Evolutionary conservation across 1,139 yeast species (phyloP), one percentile per base, ranked within the genome.

Genomic region (Saccharomyces pastorianus): DNA sequence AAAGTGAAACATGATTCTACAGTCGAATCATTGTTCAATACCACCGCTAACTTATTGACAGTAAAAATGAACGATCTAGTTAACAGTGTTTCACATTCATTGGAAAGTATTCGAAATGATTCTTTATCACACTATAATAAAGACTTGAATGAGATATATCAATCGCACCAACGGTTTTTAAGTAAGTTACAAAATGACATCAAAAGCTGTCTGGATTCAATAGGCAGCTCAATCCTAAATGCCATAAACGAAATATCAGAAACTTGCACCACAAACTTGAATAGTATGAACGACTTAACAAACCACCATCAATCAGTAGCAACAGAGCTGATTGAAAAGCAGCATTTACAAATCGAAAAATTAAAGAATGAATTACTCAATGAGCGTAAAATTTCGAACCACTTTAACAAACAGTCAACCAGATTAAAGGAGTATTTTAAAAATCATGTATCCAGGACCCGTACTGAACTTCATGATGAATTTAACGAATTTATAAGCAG

Each of bases 401-500:
- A 38, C 0, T 38, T 38, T 4, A 9, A 11, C 25, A 4, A 38
- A 38, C 44, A 38, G 7, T 17, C 11, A 13, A 26, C 20, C 1
- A 4, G 11, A 46, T 11, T 25, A 13, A 46, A 26, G 25, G 11
- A 28, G n/a, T 17, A 47, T 27, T 20, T 47, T 17, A 9, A 47
- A 7, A n/a, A 47, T 17, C 50, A 31, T 48, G 26, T 29, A 14
- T 29, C 27, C 17, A 32, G 28, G 28, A 38, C 44, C 13, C 44
- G 44, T 17, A 8, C 5, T 13, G 44, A 38, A 38, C 25, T 38
- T 17, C 7, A 38, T 17, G 44, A 38, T 38, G 44, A 38, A 2
- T 51, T 17, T 28, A 29, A 27, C 20, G 51, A 44, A 41, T 52
- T 54, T 48, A 29, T 42, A 6, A n/a, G 23, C n/a, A 28, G 46